Evolutionary conservation across 2,329 filamentous ascomycete genomes (phyloP), one percentile per base, ranked within the genome.

Genomic region (Alternaria metachromatica): DNA sequence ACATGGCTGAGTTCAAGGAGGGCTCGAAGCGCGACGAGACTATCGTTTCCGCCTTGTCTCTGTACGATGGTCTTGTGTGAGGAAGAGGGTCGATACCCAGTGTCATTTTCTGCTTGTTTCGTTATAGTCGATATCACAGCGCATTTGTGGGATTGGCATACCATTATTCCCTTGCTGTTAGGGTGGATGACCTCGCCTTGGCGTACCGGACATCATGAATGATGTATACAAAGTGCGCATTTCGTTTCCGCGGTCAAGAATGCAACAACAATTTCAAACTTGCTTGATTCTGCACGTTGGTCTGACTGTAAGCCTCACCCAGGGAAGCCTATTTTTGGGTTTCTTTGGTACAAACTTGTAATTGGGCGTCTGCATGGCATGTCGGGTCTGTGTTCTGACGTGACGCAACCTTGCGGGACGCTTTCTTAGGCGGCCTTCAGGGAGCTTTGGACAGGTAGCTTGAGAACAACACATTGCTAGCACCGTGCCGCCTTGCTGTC

Each of bases 1-100:
- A 98, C 80, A 95, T 97, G 87, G 91, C 94, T 65, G 96, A 99
- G 81, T 99, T 99, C 87, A 98, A 98, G 84, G 96, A 99, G 84
- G 96, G 96, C 72, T 97, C 94, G 85, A 97, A 98, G 86, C 92
- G 94, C 64, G 96, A 99, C 82, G 95, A 98, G 85, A 99, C 96
- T 10, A 99, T 99, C 78, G 96, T 99, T 63, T 98, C 95, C 58
- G 96, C 96, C 33, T 85, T 99, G 77, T 97, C 94, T 62, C 86
- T 99, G 69, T 99, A 99, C 77, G 96, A 99, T 78, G 96, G 96
- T 23, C 84, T 99, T 76, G 96, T 99, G 79, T 97, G 84, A 66
- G 55, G 58, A 58, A 57, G 49, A 37, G 58, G 61, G 55, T 57
- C 45, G 63, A 68, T 67, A 71, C 65, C 66, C 64, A 63, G 64